phyloP scores from a whole-genome alignment of 2,329 filamentous ascomycete species.

The Hypoxylon sp. region DNA sequence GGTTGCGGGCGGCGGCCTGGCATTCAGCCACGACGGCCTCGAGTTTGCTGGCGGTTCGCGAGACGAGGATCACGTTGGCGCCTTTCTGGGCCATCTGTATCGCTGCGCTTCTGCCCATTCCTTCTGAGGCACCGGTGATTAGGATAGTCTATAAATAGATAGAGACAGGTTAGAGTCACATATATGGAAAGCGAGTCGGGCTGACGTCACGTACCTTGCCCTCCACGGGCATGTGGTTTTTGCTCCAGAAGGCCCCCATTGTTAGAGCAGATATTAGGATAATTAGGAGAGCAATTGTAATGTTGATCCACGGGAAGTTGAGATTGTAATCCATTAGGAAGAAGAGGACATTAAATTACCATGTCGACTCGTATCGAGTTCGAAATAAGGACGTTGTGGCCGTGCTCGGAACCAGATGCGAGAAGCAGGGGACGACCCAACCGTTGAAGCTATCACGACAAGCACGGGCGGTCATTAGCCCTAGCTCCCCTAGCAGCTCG shows the following conservation, averaged over 20 bases:
- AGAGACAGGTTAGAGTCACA: conserved; percentile 1
- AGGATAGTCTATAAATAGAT: conserved; percentile 77
- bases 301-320: conserved; percentile 39
- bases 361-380: conserved; percentile 8
- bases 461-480: conserved; percentile 1
- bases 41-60: conserved; percentile 83
- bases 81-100: conserved; percentile 84
- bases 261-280: conserved; percentile 56
- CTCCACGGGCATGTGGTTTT: conserved; percentile 86
- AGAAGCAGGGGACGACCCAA: background rate
- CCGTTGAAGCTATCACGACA: conserved; percentile 21
- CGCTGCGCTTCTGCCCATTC: conserved; percentile 85
- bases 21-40: conserved; percentile 73
- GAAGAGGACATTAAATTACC: conserved; percentile 2
- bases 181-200: conserved; percentile 21
- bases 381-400: background rate
- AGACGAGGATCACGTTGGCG: conserved; percentile 87
- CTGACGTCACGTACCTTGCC: conserved; percentile 75
- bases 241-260: conserved; percentile 79
- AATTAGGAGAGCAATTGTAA: conserved; percentile 52
- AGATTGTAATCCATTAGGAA: conserved; percentile 42
- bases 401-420: conserved; percentile 1
- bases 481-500: no score
- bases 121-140: conserved; percentile 92
- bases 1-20: conserved; percentile 73